A percentile compares a stretch with the other conserved stretches of the same genome.
Evolutionary conservation across 805 yeast species (phyloP).

Genomic region (Candida nitratophila): DNA sequence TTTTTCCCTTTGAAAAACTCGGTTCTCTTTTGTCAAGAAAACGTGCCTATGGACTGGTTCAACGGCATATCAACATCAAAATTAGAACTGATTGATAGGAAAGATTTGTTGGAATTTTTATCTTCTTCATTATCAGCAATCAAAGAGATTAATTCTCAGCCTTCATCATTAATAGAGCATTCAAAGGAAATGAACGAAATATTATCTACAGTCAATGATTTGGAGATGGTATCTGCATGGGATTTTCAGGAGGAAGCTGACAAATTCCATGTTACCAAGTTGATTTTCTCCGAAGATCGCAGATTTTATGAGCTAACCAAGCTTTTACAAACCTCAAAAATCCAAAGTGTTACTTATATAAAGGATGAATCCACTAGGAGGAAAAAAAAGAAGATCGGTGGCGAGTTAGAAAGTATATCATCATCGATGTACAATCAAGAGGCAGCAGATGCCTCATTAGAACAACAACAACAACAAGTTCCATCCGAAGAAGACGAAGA

Average conservation of each 20-base stretch:
- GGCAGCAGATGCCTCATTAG: background rate
- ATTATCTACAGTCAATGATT: slow-evolving; percentile 30
- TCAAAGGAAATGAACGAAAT: slow-evolving; percentile 37
- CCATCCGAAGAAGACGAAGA: slow-evolving; percentile 28
- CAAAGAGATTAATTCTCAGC: too few species aligned
- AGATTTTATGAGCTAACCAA: slow-evolving; percentile 72
- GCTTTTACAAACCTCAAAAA: slow-evolving; percentile 61
- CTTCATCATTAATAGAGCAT: background rate
- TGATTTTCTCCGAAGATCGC: slow-evolving; percentile 72
- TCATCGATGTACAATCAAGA: background rate
- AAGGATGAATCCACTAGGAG: background rate
- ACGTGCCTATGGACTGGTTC: slow-evolving; percentile 39
- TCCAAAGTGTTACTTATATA: slow-evolving; percentile 40
- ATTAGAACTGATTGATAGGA: slow-evolving; percentile 57
- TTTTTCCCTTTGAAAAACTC: slow-evolving; percentile 60
- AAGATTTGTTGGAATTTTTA: slow-evolving; percentile 40
- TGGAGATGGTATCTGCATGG: slow-evolving; percentile 51
- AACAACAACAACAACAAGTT: background rate
- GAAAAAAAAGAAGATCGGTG: slow-evolving; percentile 25
- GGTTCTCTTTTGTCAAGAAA: slow-evolving; percentile 45
- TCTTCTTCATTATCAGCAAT: background rate
- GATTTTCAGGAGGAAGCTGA: slow-evolving; percentile 69
- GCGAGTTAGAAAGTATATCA: slow-evolving; percentile 21
- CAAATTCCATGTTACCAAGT: slow-evolving; percentile 55
- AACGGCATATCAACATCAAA: slow-evolving; percentile 26